Percentiles rank a stretch among this genome's conserved stretches.
Evolutionary conservation across 1,284 basidiomycete genomes (phyloP).

Genomic region (Schizopora paradoxa): DNA sequence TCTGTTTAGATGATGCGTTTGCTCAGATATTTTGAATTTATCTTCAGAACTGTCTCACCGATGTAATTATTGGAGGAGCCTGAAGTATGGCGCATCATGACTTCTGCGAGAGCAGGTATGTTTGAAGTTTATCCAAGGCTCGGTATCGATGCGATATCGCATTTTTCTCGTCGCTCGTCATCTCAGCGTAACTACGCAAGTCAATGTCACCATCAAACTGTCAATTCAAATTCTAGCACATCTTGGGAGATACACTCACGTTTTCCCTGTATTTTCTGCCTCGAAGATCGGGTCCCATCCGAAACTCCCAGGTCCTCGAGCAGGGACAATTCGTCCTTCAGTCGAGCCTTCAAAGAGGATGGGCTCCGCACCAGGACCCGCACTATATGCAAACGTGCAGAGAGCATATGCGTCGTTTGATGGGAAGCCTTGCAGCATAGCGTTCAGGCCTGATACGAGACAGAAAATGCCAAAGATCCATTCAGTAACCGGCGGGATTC

Average conservation of each 20-base stretch:
- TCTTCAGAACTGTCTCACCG: no score
- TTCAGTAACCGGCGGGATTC: background rate
- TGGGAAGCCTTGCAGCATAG: conserved; percentile 78
- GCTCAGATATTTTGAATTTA: no score
- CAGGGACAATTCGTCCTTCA: conserved; percentile 81
- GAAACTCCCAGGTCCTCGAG: conserved; percentile 73
- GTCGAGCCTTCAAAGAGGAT: conserved; percentile 92
- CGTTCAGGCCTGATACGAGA: conserved; percentile 65
- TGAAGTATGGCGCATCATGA: no score
- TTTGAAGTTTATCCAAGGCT: conserved; percentile 78
- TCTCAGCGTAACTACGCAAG: conserved; percentile 84
- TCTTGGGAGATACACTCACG: conserved; percentile 44
- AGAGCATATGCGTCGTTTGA: conserved; percentile 82
- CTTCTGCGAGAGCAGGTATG: conserved; percentile 49
- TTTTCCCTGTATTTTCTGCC: conserved; percentile 67
- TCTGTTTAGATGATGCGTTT: no score
- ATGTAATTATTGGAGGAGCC: no score
- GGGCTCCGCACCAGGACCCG: conserved; percentile 75
- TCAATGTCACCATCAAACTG: conserved; percentile 13
- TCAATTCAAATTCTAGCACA: background rate
- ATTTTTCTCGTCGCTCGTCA: conserved; percentile 84
- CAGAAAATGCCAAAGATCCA: background rate
- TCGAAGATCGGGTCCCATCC: conserved; percentile 95
- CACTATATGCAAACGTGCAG: conserved; percentile 93
- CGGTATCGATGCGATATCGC: conserved; percentile 85